A percentile compares a stretch with the other conserved stretches of the same genome.
phyloP scores from a whole-genome alignment of 148 eudicot species.

The Nyssa sinensis region DNA sequence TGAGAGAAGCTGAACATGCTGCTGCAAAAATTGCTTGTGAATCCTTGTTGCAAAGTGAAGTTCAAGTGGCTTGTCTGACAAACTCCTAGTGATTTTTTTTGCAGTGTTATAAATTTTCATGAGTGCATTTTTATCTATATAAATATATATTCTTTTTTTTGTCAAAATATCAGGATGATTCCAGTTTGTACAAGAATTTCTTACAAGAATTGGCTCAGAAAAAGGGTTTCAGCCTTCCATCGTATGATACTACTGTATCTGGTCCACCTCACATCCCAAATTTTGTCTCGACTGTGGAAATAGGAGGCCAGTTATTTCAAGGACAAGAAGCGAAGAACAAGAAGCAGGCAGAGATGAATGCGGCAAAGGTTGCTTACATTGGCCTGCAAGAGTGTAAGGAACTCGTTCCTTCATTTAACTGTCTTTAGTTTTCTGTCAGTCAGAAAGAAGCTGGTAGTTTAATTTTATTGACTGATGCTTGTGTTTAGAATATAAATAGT shows the following conservation, averaged over 20 bases:
- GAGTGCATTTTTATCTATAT: too few relatives aligned
- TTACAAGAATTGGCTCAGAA: slow-evolving; percentile 64
- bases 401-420: slow-evolving; percentile 1
- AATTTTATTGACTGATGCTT: too few relatives aligned
- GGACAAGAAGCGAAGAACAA: slow-evolving; percentile 76
- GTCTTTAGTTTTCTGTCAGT: not conserved
- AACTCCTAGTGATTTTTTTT: not conserved
- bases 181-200: slow-evolving; percentile 55
- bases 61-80: slow-evolving; percentile 43
- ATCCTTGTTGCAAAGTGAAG: slow-evolving; percentile 36
- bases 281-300: slow-evolving; percentile 56
- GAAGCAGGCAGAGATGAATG: slow-evolving; percentile 74
- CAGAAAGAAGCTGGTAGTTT: too few relatives aligned
- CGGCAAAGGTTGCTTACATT: slow-evolving; percentile 71
- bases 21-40: slow-evolving; percentile 73
- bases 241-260: slow-evolving; percentile 42
- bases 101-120: too few relatives aligned
- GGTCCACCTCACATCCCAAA: slow-evolving; percentile 60
- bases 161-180: slow-evolving; percentile 45
- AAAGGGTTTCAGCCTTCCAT: slow-evolving; percentile 44
- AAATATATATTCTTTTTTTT: not conserved
- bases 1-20: slow-evolving; percentile 82
- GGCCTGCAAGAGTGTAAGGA: slow-evolving; percentile 52
- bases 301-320: slow-evolving; percentile 36
- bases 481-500: not conserved